A percentile compares a stretch with the other conserved stretches of the same genome.
These are phyloP conservation scores for Colletotrichum siamense DNA, from an alignment of 2,329 filamentous ascomycete genomes.

Conservation along the genomic window DNA sequence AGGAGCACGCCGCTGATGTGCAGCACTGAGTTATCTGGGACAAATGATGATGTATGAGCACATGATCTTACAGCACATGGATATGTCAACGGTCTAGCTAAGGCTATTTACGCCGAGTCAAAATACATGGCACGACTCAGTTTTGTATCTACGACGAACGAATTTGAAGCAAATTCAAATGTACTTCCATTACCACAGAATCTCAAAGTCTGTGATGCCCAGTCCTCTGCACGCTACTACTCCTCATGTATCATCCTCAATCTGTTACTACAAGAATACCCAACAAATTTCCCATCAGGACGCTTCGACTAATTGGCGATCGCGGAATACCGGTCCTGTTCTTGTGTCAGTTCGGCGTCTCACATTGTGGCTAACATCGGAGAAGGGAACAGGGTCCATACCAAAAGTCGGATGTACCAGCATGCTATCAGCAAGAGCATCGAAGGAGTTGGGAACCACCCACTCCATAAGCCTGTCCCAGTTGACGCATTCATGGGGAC, in stretches of 20 bases:
- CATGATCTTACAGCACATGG: background rate
- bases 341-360: background rate
- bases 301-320: background rate
- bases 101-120: background rate
- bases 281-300: background rate
- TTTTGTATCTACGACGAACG: background rate
- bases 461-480: background rate
- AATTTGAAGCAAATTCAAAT: background rate
- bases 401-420: background rate
- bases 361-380: background rate
- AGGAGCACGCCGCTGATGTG: background rate
- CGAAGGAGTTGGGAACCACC: background rate
- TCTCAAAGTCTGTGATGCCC: background rate
- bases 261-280: background rate
- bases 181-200: background rate
- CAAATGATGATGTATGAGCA: background rate
- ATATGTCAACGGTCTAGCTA: background rate
- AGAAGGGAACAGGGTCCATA: background rate
- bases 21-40: background rate
- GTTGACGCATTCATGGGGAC: background rate
- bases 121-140: rapidly evolving
- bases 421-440: background rate
- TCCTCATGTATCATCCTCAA: background rate
- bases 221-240: background rate
- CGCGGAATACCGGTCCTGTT: background rate